A percentile compares a stretch with the other conserved stretches of the same genome.
Evolutionary conservation across 23 red algal species (phyloP).

Genomic region (Gracilaria domingensis): DNA sequence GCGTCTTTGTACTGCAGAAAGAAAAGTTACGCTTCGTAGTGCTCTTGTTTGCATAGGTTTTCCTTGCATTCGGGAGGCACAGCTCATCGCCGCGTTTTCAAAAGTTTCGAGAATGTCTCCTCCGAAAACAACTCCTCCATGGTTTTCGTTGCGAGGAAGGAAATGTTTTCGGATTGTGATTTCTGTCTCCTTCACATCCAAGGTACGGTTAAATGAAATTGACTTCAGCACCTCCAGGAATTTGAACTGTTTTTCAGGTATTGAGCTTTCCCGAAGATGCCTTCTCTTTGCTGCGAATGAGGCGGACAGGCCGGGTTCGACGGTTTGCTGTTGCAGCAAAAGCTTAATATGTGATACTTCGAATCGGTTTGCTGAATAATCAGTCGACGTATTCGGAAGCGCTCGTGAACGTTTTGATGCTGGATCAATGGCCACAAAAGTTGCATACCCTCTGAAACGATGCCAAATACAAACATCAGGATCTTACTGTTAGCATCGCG

Average conservation of each 20-base stretch:
- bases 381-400: background rate
- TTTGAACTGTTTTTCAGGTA: background rate
- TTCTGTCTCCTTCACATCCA: constrained; percentile 8
- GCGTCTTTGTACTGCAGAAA: background rate
- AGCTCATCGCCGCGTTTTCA: constrained; percentile 30
- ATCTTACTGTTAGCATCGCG: background rate
- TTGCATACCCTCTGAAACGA: constrained; percentile 10
- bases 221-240: background rate
- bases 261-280: constrained; percentile 2
- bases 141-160: constrained; percentile 49
- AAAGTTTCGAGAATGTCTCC: constrained; percentile 49
- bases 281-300: background rate
- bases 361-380: background rate
- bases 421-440: constrained; percentile 37
- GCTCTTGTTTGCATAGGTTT: background rate
- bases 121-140: constrained; percentile 35
- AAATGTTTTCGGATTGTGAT: constrained; percentile 55
- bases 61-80: constrained; percentile 9
- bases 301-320: background rate
- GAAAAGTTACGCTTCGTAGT: constrained; percentile 10
- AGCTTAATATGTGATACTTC: constrained; percentile 6
- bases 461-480: background rate
- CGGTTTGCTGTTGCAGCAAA: background rate
- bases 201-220: background rate
- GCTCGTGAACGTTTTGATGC: background rate